Evolutionary conservation across 768 basidiomycete species (phyloP), one percentile per base, ranked within the genome.

Genomic region (Mycena vulgaris): DNA sequence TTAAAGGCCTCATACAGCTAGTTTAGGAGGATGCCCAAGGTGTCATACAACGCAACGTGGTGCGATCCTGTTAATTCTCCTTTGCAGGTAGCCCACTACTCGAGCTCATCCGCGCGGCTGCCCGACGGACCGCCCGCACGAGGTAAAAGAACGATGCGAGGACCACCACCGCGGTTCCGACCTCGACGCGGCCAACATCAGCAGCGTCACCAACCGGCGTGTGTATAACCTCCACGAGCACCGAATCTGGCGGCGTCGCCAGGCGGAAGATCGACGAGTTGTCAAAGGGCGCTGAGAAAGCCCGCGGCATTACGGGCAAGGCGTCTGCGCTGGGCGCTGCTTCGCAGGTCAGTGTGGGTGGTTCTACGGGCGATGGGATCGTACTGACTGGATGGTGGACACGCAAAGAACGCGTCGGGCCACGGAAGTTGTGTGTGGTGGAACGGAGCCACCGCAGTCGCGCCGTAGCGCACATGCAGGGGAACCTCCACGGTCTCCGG

Each of bases 391-490:
- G 49, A 52, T 58, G 81, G 81, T 48, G 81, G 74, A 72, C 86
- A 88, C 23, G 78, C 74, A 31, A 85, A 53, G 74, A 87, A 85
- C 6, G 79, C 80, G 4, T 71, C 74, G 3, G 86, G 86, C 80
- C 80, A 81, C 25, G 77, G 72, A 14, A 87, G 69, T 27, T 76
- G 71, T 33, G 79, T 78, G 9, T 71, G 68, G 67, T 80, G 75
- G 58, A 79, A 80, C 9, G 75, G 72, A 68, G 28, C 42, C 7
- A 75, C 72, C 35, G 80, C 79, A 23, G 77, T 27, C 7, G 61
- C 19, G 8, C 83, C 86, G 70, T 87, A 88, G 16, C 87, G 83
- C 28, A 85, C 66, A 65, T 88, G 87, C 56, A 88, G 75, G 19
- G 87, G 87, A 14, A 88, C 77, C 30, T 81, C 78, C 14, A 87